Evolutionary conservation across 2,329 filamentous ascomycete species (phyloP).

Genomic region (Colletotrichum salicis): DNA sequence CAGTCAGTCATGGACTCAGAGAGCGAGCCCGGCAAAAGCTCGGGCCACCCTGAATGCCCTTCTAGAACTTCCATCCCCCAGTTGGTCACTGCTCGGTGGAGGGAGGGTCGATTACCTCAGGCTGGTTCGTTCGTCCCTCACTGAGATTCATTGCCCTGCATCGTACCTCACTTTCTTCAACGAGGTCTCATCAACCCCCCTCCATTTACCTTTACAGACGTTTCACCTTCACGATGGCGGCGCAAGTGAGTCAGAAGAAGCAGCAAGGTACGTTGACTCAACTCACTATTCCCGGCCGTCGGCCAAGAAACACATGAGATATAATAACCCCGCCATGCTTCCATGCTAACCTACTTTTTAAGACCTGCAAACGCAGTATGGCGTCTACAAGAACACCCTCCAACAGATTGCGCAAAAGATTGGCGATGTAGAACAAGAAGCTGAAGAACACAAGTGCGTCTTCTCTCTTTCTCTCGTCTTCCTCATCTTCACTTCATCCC

Average conservation of each 20-base stretch:
- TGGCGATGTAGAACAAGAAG: conserved; percentile 95
- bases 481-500: conserved; percentile 20
- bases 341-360: conserved; percentile 26
- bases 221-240: conserved; percentile 52
- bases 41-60: conserved; percentile 26
- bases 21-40: conserved; percentile 31
- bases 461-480: conserved; percentile 33
- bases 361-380: conserved; percentile 86
- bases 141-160: not conserved
- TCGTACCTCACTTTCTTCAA: not conserved
- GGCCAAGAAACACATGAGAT: not conserved
- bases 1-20: too few species aligned
- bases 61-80: conserved; percentile 27
- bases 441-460: conserved; percentile 95
- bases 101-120: not conserved
- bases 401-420: conserved; percentile 97
- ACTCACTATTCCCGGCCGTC: not conserved
- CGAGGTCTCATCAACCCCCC: not conserved
- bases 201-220: not conserved
- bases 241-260: conserved; percentile 67
- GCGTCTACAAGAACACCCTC: conserved; percentile 80
- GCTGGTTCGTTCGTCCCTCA: not conserved
- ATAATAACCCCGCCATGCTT: conserved; percentile 21
- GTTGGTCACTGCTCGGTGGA: conserved; percentile 15
- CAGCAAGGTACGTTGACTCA: conserved; percentile 71